These are phyloP conservation scores for Nidula microcarpa DNA, from an alignment of 768 basidiomycete genomes.

Conservation along the genomic window DNA sequence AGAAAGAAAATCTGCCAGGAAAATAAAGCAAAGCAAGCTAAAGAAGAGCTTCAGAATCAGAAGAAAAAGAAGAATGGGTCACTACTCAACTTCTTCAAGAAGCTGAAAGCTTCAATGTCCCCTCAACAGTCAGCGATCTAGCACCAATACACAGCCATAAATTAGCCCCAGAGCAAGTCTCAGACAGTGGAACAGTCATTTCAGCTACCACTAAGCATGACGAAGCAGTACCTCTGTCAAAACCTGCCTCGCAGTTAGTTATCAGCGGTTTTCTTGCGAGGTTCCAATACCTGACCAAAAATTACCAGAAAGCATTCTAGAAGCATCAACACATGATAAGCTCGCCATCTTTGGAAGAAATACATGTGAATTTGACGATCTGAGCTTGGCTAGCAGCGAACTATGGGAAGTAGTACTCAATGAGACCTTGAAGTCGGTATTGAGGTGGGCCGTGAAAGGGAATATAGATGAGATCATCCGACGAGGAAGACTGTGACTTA, in stretches of 20 bases:
- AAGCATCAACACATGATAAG: constrained; percentile 3
- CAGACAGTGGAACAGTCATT: background rate
- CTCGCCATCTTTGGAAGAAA: constrained; percentile 8
- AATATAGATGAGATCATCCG: constrained; percentile 3
- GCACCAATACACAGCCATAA: background rate
- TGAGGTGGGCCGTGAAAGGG: constrained; percentile 10
- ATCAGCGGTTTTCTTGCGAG: background rate
- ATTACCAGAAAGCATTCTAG: constrained; percentile 7
- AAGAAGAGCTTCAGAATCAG: no score
- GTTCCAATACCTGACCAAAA: constrained; percentile 1
- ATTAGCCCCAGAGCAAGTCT: background rate
- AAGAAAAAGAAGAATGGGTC: constrained; percentile 7
- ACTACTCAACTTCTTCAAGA: constrained; percentile 6
- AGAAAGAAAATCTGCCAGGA: constrained; percentile 8
- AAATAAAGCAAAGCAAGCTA: constrained; percentile 10
- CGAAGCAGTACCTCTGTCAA: background rate
- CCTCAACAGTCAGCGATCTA: constrained; percentile 3
- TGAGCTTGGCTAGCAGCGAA: constrained; percentile 3
- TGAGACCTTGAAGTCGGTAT: constrained; percentile 9
- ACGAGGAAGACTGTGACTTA: constrained; percentile 4
- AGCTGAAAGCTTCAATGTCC: background rate
- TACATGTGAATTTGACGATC: constrained; percentile 5
- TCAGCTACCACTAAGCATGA: background rate
- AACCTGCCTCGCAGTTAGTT: background rate
- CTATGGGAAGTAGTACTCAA: constrained; percentile 17